Evolutionary conservation across 129 eudicot genomes (phyloP).

Genomic region (Oenanthe sinensis): DNA sequence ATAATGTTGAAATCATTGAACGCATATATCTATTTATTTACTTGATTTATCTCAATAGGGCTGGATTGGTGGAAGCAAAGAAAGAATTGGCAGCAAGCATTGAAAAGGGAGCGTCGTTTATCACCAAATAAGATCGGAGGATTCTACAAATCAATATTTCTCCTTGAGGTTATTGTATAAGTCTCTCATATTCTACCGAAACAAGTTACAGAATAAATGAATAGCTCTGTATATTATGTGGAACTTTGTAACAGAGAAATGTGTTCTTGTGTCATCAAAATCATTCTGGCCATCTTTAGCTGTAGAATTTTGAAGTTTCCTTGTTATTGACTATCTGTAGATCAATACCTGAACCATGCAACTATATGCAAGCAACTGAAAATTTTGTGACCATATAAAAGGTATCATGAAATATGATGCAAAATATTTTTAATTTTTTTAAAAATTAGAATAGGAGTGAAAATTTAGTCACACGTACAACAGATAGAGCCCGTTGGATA

Average conservation of each 20-base stretch:
- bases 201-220: background rate
- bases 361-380: too few species aligned
- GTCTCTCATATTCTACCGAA: background rate
- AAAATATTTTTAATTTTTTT: too few species aligned
- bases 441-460: background rate
- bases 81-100: conserved; percentile 69
- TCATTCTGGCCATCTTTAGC: background rate
- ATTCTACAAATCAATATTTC: background rate
- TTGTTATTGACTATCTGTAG: background rate
- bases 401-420: background rate
- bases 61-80: conserved; percentile 75
- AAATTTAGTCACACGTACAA: too few species aligned
- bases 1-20: background rate
- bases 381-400: too few species aligned
- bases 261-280: background rate
- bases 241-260: conserved; percentile 1
- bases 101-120: conserved; percentile 73
- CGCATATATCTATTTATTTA: background rate
- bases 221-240: background rate
- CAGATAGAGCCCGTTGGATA: too few species aligned
- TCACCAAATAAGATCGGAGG: conserved; percentile 36
- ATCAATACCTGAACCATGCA: background rate
- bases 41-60: conserved; percentile 31
- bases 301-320: background rate
- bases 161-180: background rate